These are phyloP conservation scores for Aphanomyces cochlioides DNA, from an alignment of 352 stramenopile species.

Conservation along the genomic window DNA sequence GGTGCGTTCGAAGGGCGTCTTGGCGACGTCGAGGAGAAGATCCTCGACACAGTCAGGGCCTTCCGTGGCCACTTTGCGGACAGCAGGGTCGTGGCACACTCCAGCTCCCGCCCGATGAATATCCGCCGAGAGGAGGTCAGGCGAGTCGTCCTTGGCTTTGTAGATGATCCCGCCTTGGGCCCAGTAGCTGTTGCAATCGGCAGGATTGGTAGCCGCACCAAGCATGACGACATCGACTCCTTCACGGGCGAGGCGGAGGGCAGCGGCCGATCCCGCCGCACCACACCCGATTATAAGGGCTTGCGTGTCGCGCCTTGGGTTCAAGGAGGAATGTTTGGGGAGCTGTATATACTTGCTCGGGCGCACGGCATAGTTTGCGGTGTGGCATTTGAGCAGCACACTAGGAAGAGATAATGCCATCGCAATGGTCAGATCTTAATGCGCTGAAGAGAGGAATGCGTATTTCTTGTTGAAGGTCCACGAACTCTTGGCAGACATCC, in stretches of 20 bases:
- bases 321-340: slow-evolving; percentile 2
- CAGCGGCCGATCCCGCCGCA: slow-evolving; percentile 70
- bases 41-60: slow-evolving; percentile 87
- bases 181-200: slow-evolving; percentile 94
- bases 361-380: background rate
- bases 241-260: slow-evolving; percentile 66
- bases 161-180: slow-evolving; percentile 96
- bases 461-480: slow-evolving; percentile 86
- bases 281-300: slow-evolving; percentile 75
- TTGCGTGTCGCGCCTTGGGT: slow-evolving; percentile 36
- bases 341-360: background rate
- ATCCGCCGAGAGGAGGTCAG: slow-evolving; percentile 80
- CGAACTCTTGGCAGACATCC: slow-evolving; percentile 75
- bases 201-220: slow-evolving; percentile 56
- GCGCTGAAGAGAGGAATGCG: slow-evolving; percentile 57
- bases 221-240: slow-evolving; percentile 81
- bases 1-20: slow-evolving; percentile 87
- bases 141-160: slow-evolving; percentile 83
- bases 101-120: slow-evolving; percentile 88
- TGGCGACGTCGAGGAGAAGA: slow-evolving; percentile 78
- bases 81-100: slow-evolving; percentile 86
- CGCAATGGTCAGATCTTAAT: slow-evolving; percentile 39
- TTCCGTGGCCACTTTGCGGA: slow-evolving; percentile 90
- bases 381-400: slow-evolving; percentile 39
- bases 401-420: background rate